A percentile compares a stretch with the other conserved stretches of the same genome.
Conservation (phyloP, 2,329 filamentous ascomycete genomes). For the Arthrocladium fulminans region DNA sequence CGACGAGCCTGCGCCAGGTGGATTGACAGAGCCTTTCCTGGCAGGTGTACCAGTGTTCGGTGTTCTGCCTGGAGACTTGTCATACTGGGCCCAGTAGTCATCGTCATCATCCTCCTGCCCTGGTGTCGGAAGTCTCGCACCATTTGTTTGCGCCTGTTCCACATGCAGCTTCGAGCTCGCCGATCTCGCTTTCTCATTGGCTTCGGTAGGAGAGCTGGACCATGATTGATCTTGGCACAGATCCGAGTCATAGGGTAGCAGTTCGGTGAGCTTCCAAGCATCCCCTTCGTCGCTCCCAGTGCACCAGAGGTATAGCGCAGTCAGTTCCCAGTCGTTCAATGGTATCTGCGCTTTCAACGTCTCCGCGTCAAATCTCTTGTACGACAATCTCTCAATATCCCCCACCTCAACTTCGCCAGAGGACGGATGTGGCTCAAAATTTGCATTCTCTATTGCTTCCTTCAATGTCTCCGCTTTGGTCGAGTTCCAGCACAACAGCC, state of each 20-base stretch:
- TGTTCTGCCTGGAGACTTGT: constrained; percentile 46
- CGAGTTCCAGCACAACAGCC: constrained; percentile 51
- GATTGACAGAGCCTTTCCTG: constrained; percentile 29
- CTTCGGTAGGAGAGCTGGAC: constrained; percentile 46
- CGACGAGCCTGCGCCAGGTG: constrained; percentile 30
- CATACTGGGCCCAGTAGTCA: constrained; percentile 58
- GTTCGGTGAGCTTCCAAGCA: constrained; percentile 52
- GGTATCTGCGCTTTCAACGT: constrained; percentile 50
- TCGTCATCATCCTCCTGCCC: constrained; percentile 52
- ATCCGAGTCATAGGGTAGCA: constrained; percentile 43
- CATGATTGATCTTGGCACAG: constrained; percentile 45
- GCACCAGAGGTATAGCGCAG: constrained; percentile 54
- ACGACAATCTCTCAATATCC: constrained; percentile 47
- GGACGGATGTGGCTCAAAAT: constrained; percentile 54
- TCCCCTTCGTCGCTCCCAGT: constrained; percentile 46
- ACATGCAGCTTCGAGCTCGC: constrained; percentile 29
- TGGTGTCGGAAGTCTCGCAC: constrained; percentile 16
- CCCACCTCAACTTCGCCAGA: constrained; percentile 57
- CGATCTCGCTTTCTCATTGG: constrained; percentile 39
- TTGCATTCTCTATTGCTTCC: constrained; percentile 43
- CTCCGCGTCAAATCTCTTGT: constrained; percentile 53
- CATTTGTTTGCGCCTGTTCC: constrained; percentile 18
- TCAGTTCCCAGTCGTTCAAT: constrained; percentile 46
- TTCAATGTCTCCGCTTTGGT: constrained; percentile 45
- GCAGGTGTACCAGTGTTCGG: constrained; percentile 28